phyloP scores from a whole-genome alignment of 164 flowering plant genomes.

The Sextonia rubra region DNA sequence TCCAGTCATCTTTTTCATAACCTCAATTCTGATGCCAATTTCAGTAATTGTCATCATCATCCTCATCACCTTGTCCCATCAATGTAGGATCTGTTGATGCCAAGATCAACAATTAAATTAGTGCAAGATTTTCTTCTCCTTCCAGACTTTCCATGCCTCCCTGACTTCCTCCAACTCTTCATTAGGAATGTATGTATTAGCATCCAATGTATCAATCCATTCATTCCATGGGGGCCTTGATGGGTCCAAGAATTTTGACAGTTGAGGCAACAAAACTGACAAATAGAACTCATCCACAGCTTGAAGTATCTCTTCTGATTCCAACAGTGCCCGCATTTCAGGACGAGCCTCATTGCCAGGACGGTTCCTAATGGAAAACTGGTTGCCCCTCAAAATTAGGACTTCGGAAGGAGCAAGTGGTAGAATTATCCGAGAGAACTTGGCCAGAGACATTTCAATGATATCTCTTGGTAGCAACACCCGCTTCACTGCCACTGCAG shows the following conservation, averaged over 20 bases:
- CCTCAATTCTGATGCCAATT: not conserved
- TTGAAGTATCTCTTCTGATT: constrained; percentile 56
- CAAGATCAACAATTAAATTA: too few species aligned
- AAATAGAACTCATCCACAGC: constrained; percentile 57
- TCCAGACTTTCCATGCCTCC: constrained; percentile 63
- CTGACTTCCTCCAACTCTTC: constrained; percentile 64
- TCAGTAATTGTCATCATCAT: too few species aligned
- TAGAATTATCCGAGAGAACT: constrained; percentile 70
- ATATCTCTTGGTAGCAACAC: constrained; percentile 67
- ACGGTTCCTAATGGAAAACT: constrained; percentile 36
- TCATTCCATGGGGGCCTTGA: constrained; percentile 64
- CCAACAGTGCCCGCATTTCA: constrained; percentile 51
- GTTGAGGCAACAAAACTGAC: constrained; percentile 51
- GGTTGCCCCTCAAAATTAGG: constrained; percentile 61
- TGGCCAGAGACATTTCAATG: constrained; percentile 58
- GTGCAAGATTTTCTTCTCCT: constrained; percentile 24
- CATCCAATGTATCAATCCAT: constrained; percentile 69
- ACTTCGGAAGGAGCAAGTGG: constrained; percentile 95
- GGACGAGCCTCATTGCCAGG: constrained; percentile 44
- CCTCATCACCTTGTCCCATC: too few species aligned
- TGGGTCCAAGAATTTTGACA: constrained; percentile 65
- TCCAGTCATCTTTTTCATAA: not conserved
- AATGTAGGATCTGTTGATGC: too few species aligned
- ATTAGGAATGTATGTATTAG: constrained; percentile 57
- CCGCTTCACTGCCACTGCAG: constrained; percentile 91